Conservation (phyloP, 2,329 filamentous ascomycete genomes). For the Verruconis gallopava region DNA sequence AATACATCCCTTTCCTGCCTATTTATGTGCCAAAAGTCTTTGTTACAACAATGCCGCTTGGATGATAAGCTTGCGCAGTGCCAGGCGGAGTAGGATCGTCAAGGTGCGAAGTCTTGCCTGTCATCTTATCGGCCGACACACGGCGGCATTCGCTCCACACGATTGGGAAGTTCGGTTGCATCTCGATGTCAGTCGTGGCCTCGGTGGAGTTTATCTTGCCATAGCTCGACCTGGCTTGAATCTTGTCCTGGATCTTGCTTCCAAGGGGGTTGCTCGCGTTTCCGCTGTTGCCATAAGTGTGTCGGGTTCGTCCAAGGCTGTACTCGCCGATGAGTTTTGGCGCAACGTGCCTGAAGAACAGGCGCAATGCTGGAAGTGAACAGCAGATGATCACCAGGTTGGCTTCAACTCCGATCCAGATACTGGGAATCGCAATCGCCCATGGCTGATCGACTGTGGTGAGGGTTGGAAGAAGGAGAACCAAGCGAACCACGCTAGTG, state of each 20-base stretch:
- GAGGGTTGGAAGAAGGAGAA: neutral
- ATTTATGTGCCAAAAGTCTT: neutral
- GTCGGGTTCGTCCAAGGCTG: neutral
- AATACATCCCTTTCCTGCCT: too few species aligned
- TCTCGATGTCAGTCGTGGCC: neutral
- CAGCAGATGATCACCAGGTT: constrained; percentile 3
- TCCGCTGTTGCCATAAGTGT: neutral
- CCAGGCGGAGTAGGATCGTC: neutral
- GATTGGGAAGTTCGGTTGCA: neutral
- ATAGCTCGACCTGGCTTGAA: neutral
- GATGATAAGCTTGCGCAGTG: neutral
- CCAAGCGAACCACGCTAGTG: constrained; percentile 1
- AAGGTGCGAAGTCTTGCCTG: too few species aligned
- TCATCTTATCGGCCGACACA: neutral
- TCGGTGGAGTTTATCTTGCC: neutral
- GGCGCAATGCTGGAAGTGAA: neutral
- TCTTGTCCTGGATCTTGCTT: neutral
- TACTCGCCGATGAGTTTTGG: neutral
- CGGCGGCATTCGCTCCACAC: neutral
- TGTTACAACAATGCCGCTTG: too few species aligned
- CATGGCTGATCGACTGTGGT: neutral
- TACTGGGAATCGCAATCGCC: neutral
- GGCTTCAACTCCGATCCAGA: constrained; percentile 3
- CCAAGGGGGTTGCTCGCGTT: neutral
- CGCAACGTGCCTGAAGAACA: constrained; percentile 2